These are phyloP conservation scores for Mimosa bimucronata DNA, from an alignment of 306 rosid species.

Conservation along the genomic window DNA sequence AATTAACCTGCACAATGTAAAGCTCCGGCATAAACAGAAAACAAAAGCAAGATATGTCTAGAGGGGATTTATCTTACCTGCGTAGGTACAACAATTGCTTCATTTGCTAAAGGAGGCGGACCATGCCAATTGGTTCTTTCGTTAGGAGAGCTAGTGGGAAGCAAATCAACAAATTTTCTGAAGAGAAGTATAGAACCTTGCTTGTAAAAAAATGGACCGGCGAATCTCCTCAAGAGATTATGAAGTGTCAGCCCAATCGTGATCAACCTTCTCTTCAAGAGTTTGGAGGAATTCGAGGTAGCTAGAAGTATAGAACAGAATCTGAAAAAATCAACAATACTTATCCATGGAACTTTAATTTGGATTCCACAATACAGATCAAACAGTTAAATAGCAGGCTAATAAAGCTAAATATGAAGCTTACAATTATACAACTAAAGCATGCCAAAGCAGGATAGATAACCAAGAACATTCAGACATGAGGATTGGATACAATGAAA, in stretches of 20 bases:
- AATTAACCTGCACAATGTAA: conserved; percentile 75
- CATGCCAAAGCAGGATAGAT: not conserved
- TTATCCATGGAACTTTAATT: conserved; percentile 29
- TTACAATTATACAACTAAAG: conserved; percentile 14
- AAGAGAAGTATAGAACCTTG: conserved; percentile 78
- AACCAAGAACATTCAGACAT: conserved; percentile 30
- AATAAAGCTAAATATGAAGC: conserved; percentile 26
- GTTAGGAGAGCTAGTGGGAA: conserved; percentile 66
- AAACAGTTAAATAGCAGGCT: conserved; percentile 14
- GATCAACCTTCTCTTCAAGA: too few species aligned
- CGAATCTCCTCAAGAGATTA: conserved; percentile 96
- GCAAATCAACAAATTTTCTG: conserved; percentile 74
- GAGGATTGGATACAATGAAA: conserved; percentile 26
- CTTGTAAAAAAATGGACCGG: conserved; percentile 68
- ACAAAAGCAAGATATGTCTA: conserved; percentile 23
- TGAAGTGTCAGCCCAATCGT: conserved; percentile 81
- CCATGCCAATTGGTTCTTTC: conserved; percentile 59
- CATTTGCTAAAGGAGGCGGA: conserved; percentile 65
- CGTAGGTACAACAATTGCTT: conserved; percentile 91
- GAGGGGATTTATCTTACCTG: conserved; percentile 58
- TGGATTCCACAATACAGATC: conserved; percentile 8
- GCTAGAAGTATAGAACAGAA: conserved; percentile 49
- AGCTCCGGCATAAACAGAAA: conserved; percentile 34
- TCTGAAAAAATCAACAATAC: conserved; percentile 5
- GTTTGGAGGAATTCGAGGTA: too few species aligned